A percentile compares a stretch with the other conserved stretches of the same genome.
Evolutionary conservation across 139 green algal genomes (phyloP).

Genomic region (Klebsormidium nitens): DNA sequence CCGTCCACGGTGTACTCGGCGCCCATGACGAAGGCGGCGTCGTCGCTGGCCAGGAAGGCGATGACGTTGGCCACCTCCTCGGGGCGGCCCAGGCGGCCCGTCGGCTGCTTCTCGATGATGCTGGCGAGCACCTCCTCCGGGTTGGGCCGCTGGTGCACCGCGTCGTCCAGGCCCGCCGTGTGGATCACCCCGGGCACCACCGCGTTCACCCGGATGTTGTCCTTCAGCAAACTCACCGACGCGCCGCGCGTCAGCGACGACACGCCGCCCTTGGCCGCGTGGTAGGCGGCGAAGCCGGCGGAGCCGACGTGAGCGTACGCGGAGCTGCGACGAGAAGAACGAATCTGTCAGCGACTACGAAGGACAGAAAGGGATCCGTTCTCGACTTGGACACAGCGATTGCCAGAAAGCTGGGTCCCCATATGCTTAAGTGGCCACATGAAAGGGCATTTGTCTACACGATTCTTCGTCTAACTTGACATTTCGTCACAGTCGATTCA

Average conservation of each 20-base stretch:
- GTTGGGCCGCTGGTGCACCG: neutral
- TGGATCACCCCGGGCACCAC: slow-evolving; percentile 33
- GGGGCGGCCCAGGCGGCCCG: slow-evolving; percentile 23
- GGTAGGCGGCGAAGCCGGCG: slow-evolving; percentile 33
- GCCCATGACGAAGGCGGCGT: slow-evolving; percentile 36
- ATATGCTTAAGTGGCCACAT: too few species aligned
- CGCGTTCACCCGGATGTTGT: slow-evolving; percentile 38
- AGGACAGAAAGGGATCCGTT: too few species aligned
- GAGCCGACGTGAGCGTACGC: too few species aligned
- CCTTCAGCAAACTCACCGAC: slow-evolving; percentile 21
- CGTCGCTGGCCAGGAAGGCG: slow-evolving; percentile 36
- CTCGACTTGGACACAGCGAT: too few species aligned
- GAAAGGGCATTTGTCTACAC: too few species aligned
- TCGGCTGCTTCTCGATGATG: slow-evolving; percentile 17
- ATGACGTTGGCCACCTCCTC: slow-evolving; percentile 40
- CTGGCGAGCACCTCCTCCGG: slow-evolving; percentile 21
- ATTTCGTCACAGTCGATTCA: too few species aligned
- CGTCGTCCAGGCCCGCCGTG: slow-evolving; percentile 25
- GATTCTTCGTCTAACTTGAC: too few species aligned
- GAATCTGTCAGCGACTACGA: too few species aligned
- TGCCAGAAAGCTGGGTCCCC: too few species aligned
- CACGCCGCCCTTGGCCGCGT: slow-evolving; percentile 35
- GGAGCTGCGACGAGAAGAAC: too few species aligned
- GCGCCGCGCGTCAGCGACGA: slow-evolving; percentile 32
- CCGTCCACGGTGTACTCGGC: slow-evolving; percentile 36